These are phyloP conservation scores for Xylaria telfairii DNA, from an alignment of 495 filamentous ascomycete species.

Conservation along the genomic window DNA sequence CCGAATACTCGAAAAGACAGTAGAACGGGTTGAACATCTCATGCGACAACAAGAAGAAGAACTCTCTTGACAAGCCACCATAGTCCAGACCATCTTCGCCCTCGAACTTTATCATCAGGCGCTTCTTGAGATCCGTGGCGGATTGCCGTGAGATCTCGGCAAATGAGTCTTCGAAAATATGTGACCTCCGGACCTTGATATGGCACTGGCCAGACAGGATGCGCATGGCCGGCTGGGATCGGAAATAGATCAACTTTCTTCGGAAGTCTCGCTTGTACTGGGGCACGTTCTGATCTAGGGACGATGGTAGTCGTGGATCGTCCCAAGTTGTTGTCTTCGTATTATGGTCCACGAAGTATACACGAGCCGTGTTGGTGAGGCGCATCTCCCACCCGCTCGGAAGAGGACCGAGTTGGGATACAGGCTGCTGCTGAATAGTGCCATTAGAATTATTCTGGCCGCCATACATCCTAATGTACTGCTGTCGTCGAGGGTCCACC, in stretches of 20 bases:
- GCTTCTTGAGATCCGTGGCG: constrained; percentile 95
- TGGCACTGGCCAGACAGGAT: constrained; percentile 97
- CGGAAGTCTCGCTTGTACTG: constrained; percentile 99
- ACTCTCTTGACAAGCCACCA: constrained; percentile 97
- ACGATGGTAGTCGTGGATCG: constrained; percentile 92
- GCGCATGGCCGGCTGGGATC: constrained; percentile 93
- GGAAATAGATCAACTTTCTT: constrained; percentile 98
- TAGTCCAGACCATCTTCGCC: constrained; percentile 98
- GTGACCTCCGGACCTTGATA: constrained; percentile 93
- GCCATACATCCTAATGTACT: constrained; percentile 98
- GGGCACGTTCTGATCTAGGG: constrained; percentile 95
- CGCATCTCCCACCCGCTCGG: constrained; percentile 99
- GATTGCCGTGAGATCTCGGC: constrained; percentile 97
- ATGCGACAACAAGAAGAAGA: constrained; percentile 99
- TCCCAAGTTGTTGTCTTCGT: constrained; percentile 99
- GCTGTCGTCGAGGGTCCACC: constrained; percentile 98
- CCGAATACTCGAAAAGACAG: constrained; percentile 99
- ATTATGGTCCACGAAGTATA: constrained; percentile 99
- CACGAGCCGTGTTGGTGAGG: constrained; percentile 93
- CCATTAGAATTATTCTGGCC: constrained; percentile 77
- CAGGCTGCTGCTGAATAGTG: constrained; percentile 95
- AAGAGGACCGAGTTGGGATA: constrained; percentile 94
- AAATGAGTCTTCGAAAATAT: constrained; percentile 99
- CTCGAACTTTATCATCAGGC: constrained; percentile 99
- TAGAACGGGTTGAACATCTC: constrained; percentile 99